phyloP scores from a whole-genome alignment of 257 asterid species.

The Nicotiana tomentosiformis region DNA sequence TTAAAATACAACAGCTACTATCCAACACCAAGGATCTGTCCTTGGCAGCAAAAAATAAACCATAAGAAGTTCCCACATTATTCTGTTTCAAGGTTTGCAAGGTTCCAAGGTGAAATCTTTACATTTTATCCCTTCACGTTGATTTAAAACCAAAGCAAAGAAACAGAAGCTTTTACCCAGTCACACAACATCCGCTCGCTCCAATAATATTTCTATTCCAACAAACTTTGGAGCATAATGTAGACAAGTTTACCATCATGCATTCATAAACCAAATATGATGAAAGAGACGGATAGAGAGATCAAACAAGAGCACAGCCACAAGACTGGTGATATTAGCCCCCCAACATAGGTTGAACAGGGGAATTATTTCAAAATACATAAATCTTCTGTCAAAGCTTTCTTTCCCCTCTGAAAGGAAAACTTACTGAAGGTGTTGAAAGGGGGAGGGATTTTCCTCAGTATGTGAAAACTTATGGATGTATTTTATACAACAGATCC shows the following conservation, averaged over 20 bases:
- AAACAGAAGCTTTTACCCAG: background rate
- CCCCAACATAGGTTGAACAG: background rate
- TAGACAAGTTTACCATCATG: background rate
- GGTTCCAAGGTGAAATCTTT: background rate
- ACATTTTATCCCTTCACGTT: background rate
- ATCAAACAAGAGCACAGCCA: background rate
- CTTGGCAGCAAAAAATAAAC: background rate
- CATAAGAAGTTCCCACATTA: background rate
- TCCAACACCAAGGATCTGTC: no score
- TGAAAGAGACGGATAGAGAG: background rate
- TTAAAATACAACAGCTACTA: no score
- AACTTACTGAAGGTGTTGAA: background rate
- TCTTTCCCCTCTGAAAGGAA: background rate
- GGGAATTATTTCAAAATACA: conserved; percentile 1
- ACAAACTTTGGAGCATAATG: background rate
- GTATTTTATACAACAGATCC: background rate
- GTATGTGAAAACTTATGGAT: conserved; percentile 11
- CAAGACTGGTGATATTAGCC: background rate
- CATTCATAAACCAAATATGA: background rate
- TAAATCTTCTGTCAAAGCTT: background rate
- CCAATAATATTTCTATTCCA: no score
- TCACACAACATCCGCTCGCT: no score
- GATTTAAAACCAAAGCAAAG: background rate
- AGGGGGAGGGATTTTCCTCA: background rate
- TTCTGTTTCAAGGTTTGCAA: background rate